Evolutionary conservation across 179 eudicot species (phyloP), one percentile per base, ranked within the genome.

Genomic region (Spergularia azorica): DNA sequence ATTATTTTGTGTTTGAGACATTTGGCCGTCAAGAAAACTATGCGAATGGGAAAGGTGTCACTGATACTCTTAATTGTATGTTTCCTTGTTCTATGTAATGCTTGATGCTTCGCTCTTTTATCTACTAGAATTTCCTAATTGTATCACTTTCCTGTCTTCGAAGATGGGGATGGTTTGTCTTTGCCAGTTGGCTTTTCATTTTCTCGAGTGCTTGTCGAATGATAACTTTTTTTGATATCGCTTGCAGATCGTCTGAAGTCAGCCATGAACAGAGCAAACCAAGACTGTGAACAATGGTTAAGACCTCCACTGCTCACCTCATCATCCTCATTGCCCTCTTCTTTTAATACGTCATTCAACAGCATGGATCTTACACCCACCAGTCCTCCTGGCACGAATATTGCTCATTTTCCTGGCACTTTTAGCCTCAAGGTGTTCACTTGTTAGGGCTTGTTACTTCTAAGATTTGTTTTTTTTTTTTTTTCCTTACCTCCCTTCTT

Each of bases 271-370:
- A 88, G 89, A 88, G 87, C 90, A 82, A 39, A 80, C 36, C 92
- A 89, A 82, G 97, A 91, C 68, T 91, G 93, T 87, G 95, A 91
- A 72, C 93, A 88, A 79, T 93, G 92, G 95, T 86, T 90, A 68
- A 90, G 84, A 85, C 85, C 91, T 55, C 91, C 79, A 77, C 65
- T 76, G 43, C 75, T 63, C 74, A 80, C 87, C 50, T 78, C 83
- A 56, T 80, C 89, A 71, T 79, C 87, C 60, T 79, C 89, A 63
- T 81, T 87, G 36, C 86, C 89, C 60, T 67, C 84, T 18, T 83
- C 93, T 71, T 72, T 85, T 70, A 84, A 76, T 84, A n/a, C 88
- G 76, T 65, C 91, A 55, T 83, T 86, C 77, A 82, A 83, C 56
- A 89, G 82, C 78, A 80, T 79, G 87, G 98, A 93, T 76, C 88